Conservation (phyloP, 2,329 filamentous ascomycete species). For the Fusarium sp. region DNA sequence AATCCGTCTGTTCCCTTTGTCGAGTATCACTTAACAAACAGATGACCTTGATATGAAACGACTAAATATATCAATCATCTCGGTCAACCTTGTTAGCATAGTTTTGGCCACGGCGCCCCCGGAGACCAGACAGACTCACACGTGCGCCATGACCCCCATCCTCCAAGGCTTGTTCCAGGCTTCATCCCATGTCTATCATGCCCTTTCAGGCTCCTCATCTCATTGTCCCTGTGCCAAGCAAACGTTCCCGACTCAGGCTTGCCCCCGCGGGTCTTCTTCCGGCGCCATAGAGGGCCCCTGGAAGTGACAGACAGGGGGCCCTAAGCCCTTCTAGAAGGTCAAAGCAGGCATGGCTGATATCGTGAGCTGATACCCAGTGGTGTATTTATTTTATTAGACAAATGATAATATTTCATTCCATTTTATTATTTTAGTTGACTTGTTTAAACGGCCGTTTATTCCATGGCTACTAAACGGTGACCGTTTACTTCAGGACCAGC, state of each 20-base stretch:
- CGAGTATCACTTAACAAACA: neutral
- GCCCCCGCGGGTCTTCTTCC: slow-evolving; percentile 36
- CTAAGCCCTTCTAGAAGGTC: slow-evolving; percentile 39
- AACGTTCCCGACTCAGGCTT: slow-evolving; percentile 29
- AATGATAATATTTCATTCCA: slow-evolving; percentile 23
- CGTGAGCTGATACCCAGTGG: slow-evolving; percentile 16
- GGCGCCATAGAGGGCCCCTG: slow-evolving; percentile 32
- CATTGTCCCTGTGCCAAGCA: slow-evolving; percentile 14
- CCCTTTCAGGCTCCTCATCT: neutral
- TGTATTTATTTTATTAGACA: slow-evolving; percentile 26
- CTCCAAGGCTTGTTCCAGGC: neutral
- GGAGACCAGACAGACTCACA: slow-evolving; percentile 28
- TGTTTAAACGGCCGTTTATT: slow-evolving; percentile 26
- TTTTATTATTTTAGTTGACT: slow-evolving; percentile 24
- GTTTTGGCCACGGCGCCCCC: slow-evolving; percentile 3
- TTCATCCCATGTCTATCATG: slow-evolving; percentile 25
- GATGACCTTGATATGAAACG: slow-evolving; percentile 12
- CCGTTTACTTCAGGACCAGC: slow-evolving; percentile 4
- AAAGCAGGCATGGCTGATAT: slow-evolving; percentile 26
- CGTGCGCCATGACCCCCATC: slow-evolving; percentile 31
- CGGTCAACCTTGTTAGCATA: slow-evolving; percentile 21
- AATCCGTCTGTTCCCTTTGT: neutral
- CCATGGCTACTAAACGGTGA: slow-evolving; percentile 30
- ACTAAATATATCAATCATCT: neutral
- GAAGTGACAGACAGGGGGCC: slow-evolving; percentile 26